Conservation (phyloP, 2,329 filamentous ascomycete species). For the Sarocladium kiliense region DNA sequence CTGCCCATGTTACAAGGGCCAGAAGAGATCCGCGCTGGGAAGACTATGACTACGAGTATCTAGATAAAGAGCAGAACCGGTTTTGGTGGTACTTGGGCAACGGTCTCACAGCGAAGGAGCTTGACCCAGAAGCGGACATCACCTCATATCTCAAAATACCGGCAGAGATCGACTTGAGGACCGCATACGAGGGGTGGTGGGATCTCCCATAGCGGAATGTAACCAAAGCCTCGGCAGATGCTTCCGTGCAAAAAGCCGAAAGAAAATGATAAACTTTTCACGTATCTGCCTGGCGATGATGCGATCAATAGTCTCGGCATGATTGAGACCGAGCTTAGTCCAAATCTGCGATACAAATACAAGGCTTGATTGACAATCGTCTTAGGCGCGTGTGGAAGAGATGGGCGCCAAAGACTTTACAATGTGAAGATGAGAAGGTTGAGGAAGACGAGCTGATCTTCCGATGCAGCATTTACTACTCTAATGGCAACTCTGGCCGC, state of each 20-base stretch:
- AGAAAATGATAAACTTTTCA: too few relatives aligned
- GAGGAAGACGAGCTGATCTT: too few relatives aligned
- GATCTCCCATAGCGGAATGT: slow-evolving; percentile 22
- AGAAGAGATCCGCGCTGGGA: slow-evolving; percentile 51
- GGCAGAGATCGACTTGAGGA: slow-evolving; percentile 52
- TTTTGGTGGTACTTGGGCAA: slow-evolving; percentile 64
- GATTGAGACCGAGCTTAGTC: too few relatives aligned
- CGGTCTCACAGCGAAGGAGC: slow-evolving; percentile 58
- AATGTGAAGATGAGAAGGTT: not conserved
- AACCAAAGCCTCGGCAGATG: too few relatives aligned
- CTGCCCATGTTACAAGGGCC: slow-evolving; percentile 54
- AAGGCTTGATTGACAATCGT: too few relatives aligned
- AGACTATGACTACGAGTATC: slow-evolving; percentile 47
- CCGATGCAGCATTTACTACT: too few relatives aligned
- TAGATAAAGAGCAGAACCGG: slow-evolving; percentile 37
- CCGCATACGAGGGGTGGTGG: slow-evolving; percentile 67
- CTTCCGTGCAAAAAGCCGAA: too few relatives aligned
- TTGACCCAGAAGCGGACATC: slow-evolving; percentile 50
- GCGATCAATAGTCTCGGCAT: not conserved
- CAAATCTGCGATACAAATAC: too few relatives aligned
- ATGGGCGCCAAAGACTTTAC: too few relatives aligned
- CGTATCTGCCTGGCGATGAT: not conserved
- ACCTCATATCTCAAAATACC: slow-evolving; percentile 57
- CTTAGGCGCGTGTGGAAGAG: too few relatives aligned
- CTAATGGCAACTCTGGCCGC: too few relatives aligned